These are phyloP conservation scores for Botrytis fragariae DNA, from an alignment of 2,329 filamentous ascomycete species.

Conservation along the genomic window DNA sequence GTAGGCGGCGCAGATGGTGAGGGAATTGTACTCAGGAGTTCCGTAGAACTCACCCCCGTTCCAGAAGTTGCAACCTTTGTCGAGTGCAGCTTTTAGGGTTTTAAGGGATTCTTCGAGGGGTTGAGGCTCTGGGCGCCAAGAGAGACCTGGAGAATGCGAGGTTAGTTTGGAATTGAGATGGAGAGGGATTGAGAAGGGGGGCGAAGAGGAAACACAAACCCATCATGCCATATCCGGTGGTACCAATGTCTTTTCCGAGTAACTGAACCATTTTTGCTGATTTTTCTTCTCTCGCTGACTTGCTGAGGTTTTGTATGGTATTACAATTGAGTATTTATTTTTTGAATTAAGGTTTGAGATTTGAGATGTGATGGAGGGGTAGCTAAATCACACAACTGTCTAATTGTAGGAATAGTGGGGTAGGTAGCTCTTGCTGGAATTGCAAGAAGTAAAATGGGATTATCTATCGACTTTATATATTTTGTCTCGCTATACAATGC, in stretches of 20 bases:
- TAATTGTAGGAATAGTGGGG: neutral
- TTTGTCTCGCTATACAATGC: neutral
- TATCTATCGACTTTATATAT: neutral
- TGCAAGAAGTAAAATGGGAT: neutral
- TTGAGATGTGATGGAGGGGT: neutral
- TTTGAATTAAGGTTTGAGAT: neutral
- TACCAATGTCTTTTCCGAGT: slow-evolving; percentile 33
- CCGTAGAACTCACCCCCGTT: slow-evolving; percentile 68
- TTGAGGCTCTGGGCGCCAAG: slow-evolving; percentile 36
- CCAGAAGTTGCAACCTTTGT: slow-evolving; percentile 51
- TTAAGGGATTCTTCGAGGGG: slow-evolving; percentile 51
- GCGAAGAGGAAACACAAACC: neutral
- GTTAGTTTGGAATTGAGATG: neutral
- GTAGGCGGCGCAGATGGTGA: slow-evolving; percentile 59
- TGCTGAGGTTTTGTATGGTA: neutral
- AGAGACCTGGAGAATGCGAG: slow-evolving; percentile 33
- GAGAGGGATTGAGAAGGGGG: neutral
- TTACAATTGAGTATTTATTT: neutral
- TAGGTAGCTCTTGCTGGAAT: neutral
- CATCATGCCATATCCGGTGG: slow-evolving; percentile 35
- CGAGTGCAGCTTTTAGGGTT: slow-evolving; percentile 54
- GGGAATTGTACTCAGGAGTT: slow-evolving; percentile 53
- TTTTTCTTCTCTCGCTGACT: neutral
- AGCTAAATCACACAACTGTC: neutral
- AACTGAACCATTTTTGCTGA: slow-evolving; percentile 30